phyloP scores from a whole-genome alignment of 768 basidiomycete species.

The Xanthoconium purpureum region DNA sequence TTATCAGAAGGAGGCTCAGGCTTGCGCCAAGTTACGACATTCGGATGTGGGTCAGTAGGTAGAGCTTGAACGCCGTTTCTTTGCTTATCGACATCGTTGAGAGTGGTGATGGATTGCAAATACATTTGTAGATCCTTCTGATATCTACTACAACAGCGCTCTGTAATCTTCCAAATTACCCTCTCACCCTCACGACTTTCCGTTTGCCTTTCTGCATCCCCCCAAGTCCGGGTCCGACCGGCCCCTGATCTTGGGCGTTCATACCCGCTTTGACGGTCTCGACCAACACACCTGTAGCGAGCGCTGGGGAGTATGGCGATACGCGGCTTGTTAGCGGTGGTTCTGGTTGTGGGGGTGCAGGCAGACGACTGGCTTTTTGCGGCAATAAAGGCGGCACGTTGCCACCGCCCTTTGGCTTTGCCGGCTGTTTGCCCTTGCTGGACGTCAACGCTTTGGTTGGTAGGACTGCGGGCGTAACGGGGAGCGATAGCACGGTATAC shows the following conservation, averaged over 20 bases:
- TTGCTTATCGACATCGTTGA: no score
- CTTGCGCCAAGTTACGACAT: no score
- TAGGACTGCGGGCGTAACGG: constrained; percentile 28
- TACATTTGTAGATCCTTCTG: constrained; percentile 22
- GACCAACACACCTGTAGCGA: constrained; percentile 74
- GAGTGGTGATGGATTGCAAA: constrained; percentile 6
- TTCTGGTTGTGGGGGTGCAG: constrained; percentile 72
- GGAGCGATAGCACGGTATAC: constrained; percentile 40
- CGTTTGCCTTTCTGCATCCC: constrained; percentile 67
- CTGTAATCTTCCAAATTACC: constrained; percentile 27
- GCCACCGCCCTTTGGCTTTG: constrained; percentile 45
- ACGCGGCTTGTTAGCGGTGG: constrained; percentile 72
- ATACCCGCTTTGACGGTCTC: constrained; percentile 86
- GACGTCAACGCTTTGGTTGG: constrained; percentile 32
- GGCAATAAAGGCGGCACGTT: constrained; percentile 25
- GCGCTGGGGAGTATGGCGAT: constrained; percentile 76
- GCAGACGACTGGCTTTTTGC: constrained; percentile 43
- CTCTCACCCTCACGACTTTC: constrained; percentile 75
- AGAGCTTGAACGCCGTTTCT: background rate
- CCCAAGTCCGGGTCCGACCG: constrained; percentile 30
- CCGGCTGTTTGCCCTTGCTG: constrained; percentile 49
- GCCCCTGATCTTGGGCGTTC: constrained; percentile 57
- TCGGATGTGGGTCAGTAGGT: no score
- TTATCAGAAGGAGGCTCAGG: no score
- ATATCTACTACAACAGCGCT: constrained; percentile 2